phyloP scores from a whole-genome alignment of 2,329 filamentous ascomycete species.

The Trichoderma pleuroti region DNA sequence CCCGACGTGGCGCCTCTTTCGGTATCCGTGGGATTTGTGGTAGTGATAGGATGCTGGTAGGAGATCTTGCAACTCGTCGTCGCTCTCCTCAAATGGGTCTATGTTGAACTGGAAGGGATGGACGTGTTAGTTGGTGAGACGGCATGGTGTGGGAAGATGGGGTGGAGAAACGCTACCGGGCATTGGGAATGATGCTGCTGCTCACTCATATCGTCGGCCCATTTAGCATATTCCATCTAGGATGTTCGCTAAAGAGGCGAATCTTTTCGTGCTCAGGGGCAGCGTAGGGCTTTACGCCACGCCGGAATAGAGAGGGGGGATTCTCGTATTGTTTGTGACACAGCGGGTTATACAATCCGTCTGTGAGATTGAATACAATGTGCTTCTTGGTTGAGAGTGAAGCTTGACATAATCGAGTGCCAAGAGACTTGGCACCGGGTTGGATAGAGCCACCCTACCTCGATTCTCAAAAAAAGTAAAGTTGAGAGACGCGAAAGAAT shows the following conservation, averaged over 20 bases:
- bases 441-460: not conserved
- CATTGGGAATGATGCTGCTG: not conserved
- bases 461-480: not conserved
- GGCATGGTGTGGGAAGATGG: not conserved
- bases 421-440: not conserved
- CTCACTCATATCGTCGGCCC: not conserved
- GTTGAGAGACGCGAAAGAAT: not conserved
- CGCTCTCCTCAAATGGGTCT: not conserved
- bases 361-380: not conserved
- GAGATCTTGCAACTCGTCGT: not conserved
- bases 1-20: not conserved
- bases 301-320: not conserved
- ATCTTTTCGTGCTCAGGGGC: not conserved
- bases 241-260: not conserved
- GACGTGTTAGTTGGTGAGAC: not conserved
- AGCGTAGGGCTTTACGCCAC: not conserved
- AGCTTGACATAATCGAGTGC: not conserved
- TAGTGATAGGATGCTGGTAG: not conserved
- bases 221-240: not conserved
- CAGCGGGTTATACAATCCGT: not conserved
- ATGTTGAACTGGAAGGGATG: not conserved
- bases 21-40: not conserved
- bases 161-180: not conserved
- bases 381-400: not conserved
- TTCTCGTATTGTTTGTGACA: not conserved